Base-by-base conservation (phyloP, 1,139 yeast genomes). In the Lodderomyces metapsilosis region DNA sequence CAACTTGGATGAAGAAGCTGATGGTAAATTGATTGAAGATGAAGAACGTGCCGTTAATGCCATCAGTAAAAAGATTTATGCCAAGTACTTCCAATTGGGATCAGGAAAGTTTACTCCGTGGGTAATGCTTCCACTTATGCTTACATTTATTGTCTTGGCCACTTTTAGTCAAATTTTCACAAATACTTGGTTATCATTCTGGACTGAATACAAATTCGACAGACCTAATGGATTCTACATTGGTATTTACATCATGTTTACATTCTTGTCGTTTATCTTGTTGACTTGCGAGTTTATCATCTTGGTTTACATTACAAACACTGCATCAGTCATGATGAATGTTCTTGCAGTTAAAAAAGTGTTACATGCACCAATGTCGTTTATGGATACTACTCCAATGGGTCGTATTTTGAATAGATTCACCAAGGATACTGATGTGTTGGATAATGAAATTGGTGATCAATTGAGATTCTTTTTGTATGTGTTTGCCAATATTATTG, bases 171-270 rank as follows among this genome's bases (percentile, higher is more conserved):
- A 72, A 44, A 61, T 87, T 35, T 84, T 87, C 58, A 72, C 87
- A 33, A 85, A 84, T 51, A 83, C 84, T 18, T 89, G 96, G 95
- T 69, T 89, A 47, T 82, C 95, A 1, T 89, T 78, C 61, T 89
- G 97, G 97, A 75, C 86, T 3, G 76, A 71, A 31, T 39, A 68
- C 43, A 80, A 76, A 58, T 88, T 83, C 54, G 43, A 54, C 3
- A 56, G 58, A 21, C 52, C 76, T 1, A 66, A 74, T 39, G 74
- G 76, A 5, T 78, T 80, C 49, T 88, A 88, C 60, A 84, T 88
- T 65, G 95, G 89, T 1, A 47, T 84, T 31, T 85, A 84, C 52
- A 78, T 82, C 38, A 64, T 81, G 74, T 74, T 82, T 50, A 71
- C 83, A 0, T 64, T 50, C 52, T 71, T 44, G 57, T 66, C 61